A percentile compares a stretch with the other conserved stretches of the same genome.
Evolutionary conservation across 192 early-diverging fungal species (phyloP).

Genomic region (Spinellus fusiger): DNA sequence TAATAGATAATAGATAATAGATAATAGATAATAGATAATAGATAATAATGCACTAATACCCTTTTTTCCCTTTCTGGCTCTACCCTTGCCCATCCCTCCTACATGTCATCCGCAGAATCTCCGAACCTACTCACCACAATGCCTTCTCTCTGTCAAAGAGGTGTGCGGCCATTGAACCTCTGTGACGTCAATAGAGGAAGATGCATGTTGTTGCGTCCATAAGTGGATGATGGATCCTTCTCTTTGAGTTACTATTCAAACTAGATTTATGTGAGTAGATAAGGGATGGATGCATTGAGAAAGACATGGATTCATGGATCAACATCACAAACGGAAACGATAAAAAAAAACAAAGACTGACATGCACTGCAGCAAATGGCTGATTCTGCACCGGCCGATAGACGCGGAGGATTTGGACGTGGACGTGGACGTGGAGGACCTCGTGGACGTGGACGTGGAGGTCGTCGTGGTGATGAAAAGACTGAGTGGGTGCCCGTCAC

Average conservation of each 20-base stretch:
- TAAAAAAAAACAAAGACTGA: background rate
- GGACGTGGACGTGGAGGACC: conserved; percentile 44
- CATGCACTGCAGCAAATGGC: conserved; percentile 70
- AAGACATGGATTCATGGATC: no score
- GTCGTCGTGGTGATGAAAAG: conserved; percentile 32
- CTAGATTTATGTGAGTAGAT: background rate
- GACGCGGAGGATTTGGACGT: conserved; percentile 38
- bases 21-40: no score
- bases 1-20: no score
- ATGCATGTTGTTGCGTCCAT: background rate
- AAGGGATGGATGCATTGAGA: background rate
- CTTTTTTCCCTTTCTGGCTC: no score
- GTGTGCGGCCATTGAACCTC: no score
- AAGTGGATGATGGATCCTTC: background rate
- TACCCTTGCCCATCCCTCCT: no score
- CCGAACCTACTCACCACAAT: no score
- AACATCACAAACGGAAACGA: no score
- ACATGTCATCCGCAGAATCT: no score
- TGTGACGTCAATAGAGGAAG: no score
- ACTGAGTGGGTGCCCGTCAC: conserved; percentile 77
- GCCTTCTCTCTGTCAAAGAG: no score
- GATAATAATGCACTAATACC: no score
- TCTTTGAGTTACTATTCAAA: background rate
- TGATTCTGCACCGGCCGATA: conserved; percentile 74
- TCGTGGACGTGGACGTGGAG: conserved; percentile 27